A percentile compares a stretch with the other conserved stretches of the same genome.
These are phyloP conservation scores for Delonix regia DNA, from an alignment of 306 rosid species.

Conservation along the genomic window DNA sequence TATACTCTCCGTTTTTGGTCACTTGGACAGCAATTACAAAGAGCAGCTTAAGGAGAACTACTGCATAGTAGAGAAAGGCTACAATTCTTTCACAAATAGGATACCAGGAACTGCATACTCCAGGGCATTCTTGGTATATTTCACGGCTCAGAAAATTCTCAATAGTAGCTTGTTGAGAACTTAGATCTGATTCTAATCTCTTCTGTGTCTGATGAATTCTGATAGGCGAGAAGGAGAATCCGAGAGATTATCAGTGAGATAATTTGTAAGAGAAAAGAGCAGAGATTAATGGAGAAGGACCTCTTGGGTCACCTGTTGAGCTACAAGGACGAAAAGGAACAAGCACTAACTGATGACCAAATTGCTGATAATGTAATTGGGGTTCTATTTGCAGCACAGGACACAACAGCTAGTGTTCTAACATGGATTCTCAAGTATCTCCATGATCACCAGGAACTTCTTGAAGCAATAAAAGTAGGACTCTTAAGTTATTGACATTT, in stretches of 20 bases:
- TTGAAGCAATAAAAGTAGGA: constrained; percentile 67
- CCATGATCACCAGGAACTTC: constrained; percentile 75
- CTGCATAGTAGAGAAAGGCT: constrained; percentile 76
- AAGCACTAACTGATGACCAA: constrained; percentile 58
- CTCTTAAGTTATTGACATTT: not conserved
- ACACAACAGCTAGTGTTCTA: constrained; percentile 86
- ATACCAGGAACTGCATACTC: constrained; percentile 78
- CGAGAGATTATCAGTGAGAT: constrained; percentile 67
- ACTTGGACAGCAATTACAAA: constrained; percentile 50
- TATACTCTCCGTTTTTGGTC: constrained; percentile 71
- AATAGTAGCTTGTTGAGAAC: not conserved
- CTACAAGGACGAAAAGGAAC: constrained; percentile 62
- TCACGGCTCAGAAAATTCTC: not conserved
- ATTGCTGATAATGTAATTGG: constrained; percentile 90
- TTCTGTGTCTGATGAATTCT: constrained; percentile 17
- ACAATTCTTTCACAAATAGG: constrained; percentile 75
- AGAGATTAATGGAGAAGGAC: constrained; percentile 55
- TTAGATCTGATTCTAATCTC: constrained; percentile 19
- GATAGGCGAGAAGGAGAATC: constrained; percentile 78
- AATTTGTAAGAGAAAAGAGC: constrained; percentile 67
- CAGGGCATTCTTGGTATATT: constrained; percentile 72
- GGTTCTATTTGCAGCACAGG: constrained; percentile 91
- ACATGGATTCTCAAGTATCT: constrained; percentile 95
- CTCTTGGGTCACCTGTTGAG: constrained; percentile 67
- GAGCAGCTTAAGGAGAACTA: constrained; percentile 71